A percentile compares a stretch with the other conserved stretches of the same genome.
phyloP scores from a whole-genome alignment of 164 flowering plant genomes.

The Vitis rotundifolia region DNA sequence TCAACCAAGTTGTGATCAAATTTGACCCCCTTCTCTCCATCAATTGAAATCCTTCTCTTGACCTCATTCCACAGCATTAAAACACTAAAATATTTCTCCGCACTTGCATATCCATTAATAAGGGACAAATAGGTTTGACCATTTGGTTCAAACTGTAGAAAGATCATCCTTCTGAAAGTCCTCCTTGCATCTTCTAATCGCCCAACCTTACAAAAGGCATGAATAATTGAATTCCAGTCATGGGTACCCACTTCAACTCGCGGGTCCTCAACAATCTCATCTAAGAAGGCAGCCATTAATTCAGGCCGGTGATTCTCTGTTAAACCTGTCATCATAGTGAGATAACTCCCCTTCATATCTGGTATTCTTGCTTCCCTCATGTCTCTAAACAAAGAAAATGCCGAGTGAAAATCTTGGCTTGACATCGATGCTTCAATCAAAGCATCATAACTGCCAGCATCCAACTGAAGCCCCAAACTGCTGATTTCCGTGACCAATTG shows the following conservation, averaged over 20 bases:
- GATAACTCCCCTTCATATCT: slow-evolving; percentile 76
- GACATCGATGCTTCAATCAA: slow-evolving; percentile 90
- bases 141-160: slow-evolving; percentile 80
- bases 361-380: slow-evolving; percentile 78
- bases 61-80: slow-evolving; percentile 89
- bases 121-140: slow-evolving; percentile 89
- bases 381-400: slow-evolving; percentile 85
- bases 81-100: slow-evolving; percentile 74
- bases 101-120: slow-evolving; percentile 75
- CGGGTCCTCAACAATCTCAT: slow-evolving; percentile 89
- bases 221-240: slow-evolving; percentile 97
- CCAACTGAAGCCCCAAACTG: slow-evolving; percentile 69
- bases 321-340: slow-evolving; percentile 94
- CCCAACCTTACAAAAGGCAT: slow-evolving; percentile 88
- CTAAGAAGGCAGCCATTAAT: slow-evolving; percentile 92
- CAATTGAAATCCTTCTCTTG: slow-evolving; percentile 47
- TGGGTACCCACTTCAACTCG: slow-evolving; percentile 84
- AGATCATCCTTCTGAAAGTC: slow-evolving; percentile 88
- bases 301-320: slow-evolving; percentile 91
- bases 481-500: slow-evolving; percentile 76
- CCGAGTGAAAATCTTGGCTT: slow-evolving; percentile 89
- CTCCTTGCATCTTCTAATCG: slow-evolving; percentile 89
- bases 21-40: slow-evolving; percentile 45
- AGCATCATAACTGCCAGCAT: slow-evolving; percentile 59
- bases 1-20: slow-evolving; percentile 74